These are phyloP conservation scores for Maudiozyma bulderi DNA, from an alignment of 805 yeast species.

Conservation along the genomic window DNA sequence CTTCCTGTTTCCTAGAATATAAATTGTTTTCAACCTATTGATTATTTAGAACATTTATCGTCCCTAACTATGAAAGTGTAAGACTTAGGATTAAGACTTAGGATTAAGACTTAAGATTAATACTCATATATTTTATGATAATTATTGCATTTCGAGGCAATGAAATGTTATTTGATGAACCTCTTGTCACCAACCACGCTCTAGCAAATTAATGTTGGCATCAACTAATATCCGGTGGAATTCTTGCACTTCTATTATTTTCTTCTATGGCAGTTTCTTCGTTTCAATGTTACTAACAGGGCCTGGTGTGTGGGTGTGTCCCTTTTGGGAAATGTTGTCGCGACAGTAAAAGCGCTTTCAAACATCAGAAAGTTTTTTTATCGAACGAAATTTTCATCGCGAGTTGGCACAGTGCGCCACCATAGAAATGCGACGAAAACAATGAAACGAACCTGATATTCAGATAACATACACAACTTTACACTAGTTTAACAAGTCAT, in stretches of 20 bases:
- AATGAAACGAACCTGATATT: no score
- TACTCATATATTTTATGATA: no score
- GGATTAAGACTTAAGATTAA: no score
- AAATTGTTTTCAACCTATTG: no score
- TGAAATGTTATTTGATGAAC: background rate
- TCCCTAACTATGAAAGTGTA: no score
- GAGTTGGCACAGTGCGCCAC: background rate
- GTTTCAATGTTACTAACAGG: background rate
- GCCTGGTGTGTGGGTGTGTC: background rate
- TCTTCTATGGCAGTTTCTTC: background rate
- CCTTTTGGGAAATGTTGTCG: slow-evolving; percentile 1
- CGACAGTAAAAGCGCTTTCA: background rate
- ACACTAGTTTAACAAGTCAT: no score
- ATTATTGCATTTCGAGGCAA: background rate
- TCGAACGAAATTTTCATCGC: background rate
- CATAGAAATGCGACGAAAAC: background rate
- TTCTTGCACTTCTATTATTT: background rate
- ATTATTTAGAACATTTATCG: no score
- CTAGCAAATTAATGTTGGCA: background rate
- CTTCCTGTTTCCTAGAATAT: no score
- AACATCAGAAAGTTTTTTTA: background rate
- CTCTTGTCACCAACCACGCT: background rate
- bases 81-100: no score
- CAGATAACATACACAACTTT: no score
- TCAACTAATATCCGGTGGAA: background rate